These are phyloP conservation scores for Pseudogymnoascus destructans DNA, from an alignment of 2,329 filamentous ascomycete species.

Conservation along the genomic window DNA sequence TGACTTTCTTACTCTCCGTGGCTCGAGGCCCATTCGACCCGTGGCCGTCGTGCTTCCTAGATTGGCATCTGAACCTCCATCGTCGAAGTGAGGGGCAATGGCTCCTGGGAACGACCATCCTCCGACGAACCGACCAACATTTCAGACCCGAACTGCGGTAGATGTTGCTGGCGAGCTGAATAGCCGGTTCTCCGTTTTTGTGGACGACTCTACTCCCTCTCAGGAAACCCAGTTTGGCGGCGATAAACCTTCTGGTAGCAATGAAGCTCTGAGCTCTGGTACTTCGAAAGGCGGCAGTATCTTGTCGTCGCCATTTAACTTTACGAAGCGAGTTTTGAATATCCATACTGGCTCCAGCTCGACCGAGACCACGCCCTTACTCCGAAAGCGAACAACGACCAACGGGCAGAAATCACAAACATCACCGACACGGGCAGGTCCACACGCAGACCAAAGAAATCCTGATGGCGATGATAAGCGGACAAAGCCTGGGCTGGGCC, in stretches of 20 bases:
- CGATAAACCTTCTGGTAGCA: not conserved
- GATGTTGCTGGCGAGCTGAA: constrained; percentile 33
- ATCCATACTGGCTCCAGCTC: constrained; percentile 12
- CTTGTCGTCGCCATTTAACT: constrained; percentile 16
- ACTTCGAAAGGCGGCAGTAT: not conserved
- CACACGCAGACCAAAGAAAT: not conserved
- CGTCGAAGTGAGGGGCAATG: constrained; percentile 5
- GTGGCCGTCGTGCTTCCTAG: not conserved
- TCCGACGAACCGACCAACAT: constrained; percentile 17
- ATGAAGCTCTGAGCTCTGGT: not conserved
- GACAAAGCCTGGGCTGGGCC: constrained; percentile 28
- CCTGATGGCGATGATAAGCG: not conserved
- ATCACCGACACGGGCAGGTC: not conserved
- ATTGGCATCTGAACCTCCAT: not conserved
- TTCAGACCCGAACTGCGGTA: constrained; percentile 32
- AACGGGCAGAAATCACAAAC: constrained; percentile 1
- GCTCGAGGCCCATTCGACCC: not conserved
- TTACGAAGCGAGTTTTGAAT: constrained; percentile 19
- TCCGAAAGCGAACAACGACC: constrained; percentile 10
- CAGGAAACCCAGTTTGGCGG: not conserved
- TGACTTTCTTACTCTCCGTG: not conserved
- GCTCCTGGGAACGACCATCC: constrained; percentile 1
- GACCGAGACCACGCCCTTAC: constrained; percentile 6
- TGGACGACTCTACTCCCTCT: constrained; percentile 2
- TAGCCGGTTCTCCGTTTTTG: constrained; percentile 25